Percentiles rank a stretch among this genome's conserved stretches.
Evolutionary conservation across 1,139 yeast species (phyloP).

Genomic region (Geotrichum candidum): DNA sequence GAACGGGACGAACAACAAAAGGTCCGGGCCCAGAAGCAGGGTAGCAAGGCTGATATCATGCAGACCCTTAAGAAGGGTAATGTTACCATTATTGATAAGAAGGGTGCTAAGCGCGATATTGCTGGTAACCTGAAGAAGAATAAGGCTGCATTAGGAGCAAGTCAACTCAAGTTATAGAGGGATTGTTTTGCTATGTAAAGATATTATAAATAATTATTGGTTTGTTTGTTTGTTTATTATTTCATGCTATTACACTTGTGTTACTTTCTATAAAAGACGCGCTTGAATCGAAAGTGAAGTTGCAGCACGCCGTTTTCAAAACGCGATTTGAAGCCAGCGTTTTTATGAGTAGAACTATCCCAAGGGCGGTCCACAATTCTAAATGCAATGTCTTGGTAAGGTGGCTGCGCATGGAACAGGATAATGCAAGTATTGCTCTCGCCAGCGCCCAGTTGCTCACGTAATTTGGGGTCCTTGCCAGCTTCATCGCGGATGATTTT

Average conservation of each 20-base stretch:
- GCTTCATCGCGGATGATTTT: constrained; percentile 27
- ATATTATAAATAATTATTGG: not conserved
- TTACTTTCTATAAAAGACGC: constrained; percentile 29
- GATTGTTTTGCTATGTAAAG: constrained; percentile 21
- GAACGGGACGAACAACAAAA: constrained; percentile 37
- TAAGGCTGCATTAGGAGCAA: constrained; percentile 23
- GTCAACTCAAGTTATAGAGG: constrained; percentile 30
- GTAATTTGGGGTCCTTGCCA: constrained; percentile 14
- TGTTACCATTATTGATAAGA: constrained; percentile 70
- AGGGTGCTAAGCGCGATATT: constrained; percentile 71
- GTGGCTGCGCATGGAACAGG: constrained; percentile 33
- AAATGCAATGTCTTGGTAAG: constrained; percentile 36
- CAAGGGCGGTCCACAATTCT: constrained; percentile 36
- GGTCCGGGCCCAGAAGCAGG: constrained; percentile 42
- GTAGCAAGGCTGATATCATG: constrained; percentile 56
- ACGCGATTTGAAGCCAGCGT: constrained; percentile 31
- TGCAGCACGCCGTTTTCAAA: constrained; percentile 37
- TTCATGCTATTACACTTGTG: constrained; percentile 3
- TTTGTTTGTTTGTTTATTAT: not conserved
- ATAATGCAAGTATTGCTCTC: constrained; percentile 31
- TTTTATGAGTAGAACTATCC: constrained; percentile 33
- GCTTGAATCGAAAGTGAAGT: constrained; percentile 35
- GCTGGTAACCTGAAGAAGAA: constrained; percentile 59
- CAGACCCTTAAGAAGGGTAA: constrained; percentile 71
- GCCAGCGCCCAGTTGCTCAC: constrained; percentile 18